phyloP scores from a whole-genome alignment of 345 rosid genomes.

The Lepidium aucheri region DNA sequence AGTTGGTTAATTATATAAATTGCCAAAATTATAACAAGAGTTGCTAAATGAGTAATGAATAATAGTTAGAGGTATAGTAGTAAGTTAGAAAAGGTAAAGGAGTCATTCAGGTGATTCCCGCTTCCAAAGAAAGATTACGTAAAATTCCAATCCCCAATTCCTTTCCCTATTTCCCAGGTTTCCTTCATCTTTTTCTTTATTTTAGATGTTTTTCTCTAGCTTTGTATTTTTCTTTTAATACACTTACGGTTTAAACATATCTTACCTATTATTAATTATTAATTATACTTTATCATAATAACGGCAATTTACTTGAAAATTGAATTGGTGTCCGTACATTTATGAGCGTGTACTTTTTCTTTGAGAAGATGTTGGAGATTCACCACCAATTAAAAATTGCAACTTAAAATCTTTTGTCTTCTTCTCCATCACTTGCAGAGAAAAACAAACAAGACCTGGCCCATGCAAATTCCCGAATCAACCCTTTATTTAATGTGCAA shows the following conservation, averaged over 20 bases:
- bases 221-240: neutral
- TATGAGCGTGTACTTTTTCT: neutral
- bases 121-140: constrained; percentile 18
- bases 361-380: neutral
- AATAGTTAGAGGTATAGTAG: neutral
- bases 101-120: constrained; percentile 15
- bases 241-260: neutral
- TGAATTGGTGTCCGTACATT: neutral
- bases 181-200: constrained; percentile 19
- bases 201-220: neutral
- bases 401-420: neutral
- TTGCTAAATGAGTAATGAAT: neutral
- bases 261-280: neutral
- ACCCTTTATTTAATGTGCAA: neutral
- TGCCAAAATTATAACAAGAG: neutral
- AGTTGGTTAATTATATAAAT: neutral
- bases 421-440: neutral
- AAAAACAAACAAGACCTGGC: neutral
- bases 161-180: constrained; percentile 27
- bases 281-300: neutral
- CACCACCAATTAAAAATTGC: neutral
- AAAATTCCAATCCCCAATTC: constrained; percentile 2
- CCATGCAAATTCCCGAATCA: neutral
- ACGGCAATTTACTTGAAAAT: neutral
- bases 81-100: constrained; percentile 10